A percentile compares a stretch with the other conserved stretches of the same genome.
Evolutionary conservation across 352 stramenopile species (phyloP).

Genomic region (Phytophthora melonis): DNA sequence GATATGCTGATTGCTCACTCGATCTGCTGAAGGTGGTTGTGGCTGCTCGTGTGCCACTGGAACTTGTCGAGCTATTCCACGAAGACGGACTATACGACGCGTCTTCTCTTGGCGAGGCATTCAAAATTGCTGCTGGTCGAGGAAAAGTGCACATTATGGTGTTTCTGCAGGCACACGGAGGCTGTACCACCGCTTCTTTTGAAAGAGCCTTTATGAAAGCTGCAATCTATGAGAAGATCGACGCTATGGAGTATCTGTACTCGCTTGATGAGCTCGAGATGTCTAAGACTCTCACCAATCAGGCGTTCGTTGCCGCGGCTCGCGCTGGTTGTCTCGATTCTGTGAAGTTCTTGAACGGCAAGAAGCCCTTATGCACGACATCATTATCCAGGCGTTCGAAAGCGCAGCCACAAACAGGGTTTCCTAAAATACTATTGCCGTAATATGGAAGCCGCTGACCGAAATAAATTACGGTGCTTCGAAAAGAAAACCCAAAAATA

Average conservation of each 20-base stretch:
- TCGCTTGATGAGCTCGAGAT: background rate
- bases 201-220: slow-evolving; percentile 3
- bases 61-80: background rate
- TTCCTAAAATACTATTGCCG: no score
- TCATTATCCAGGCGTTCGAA: background rate
- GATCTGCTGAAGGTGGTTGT: no score
- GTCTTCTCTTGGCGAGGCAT: background rate
- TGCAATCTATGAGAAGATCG: background rate
- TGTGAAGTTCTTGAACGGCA: background rate
- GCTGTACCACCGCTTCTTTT: background rate
- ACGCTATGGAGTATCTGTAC: slow-evolving; percentile 6
- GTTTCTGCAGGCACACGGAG: background rate
- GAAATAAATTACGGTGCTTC: no score
- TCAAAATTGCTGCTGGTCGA: background rate
- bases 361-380: background rate
- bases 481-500: no score
- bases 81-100: background rate
- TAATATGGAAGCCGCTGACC: no score
- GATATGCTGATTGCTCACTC: no score
- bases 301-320: slow-evolving; percentile 4
- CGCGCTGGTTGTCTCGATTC: background rate
- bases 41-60: background rate
- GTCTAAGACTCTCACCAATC: background rate
- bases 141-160: background rate
- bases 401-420: background rate